A percentile compares a stretch with the other conserved stretches of the same genome.
phyloP scores from a whole-genome alignment of 495 filamentous ascomycete species.

The Parachaetomium inaequale region DNA sequence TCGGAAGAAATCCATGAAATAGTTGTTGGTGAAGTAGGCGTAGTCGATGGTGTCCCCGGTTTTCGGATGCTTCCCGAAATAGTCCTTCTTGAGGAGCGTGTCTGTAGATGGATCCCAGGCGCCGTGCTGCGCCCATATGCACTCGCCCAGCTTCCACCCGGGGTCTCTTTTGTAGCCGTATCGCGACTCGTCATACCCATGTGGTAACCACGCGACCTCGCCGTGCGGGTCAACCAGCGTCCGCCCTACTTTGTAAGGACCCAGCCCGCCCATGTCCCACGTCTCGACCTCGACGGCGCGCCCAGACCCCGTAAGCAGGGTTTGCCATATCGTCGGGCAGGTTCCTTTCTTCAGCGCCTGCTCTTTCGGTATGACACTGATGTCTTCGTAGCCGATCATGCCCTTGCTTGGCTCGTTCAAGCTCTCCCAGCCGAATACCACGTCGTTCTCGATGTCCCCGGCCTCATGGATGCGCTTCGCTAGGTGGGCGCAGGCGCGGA shows the following conservation, averaged over 20 bases:
- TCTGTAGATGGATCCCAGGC: conserved; percentile 86
- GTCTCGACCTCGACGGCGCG: conserved; percentile 82
- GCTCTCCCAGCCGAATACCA: conserved; percentile 93
- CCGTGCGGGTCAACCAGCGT: conserved; percentile 85
- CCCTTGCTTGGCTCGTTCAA: conserved; percentile 93
- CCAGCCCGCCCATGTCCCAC: conserved; percentile 91
- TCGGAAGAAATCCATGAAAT: conserved; percentile 83
- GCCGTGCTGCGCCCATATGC: conserved; percentile 94
- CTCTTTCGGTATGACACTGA: conserved; percentile 76
- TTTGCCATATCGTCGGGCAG: conserved; percentile 91
- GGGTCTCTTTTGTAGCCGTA: conserved; percentile 90
- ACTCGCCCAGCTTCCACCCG: conserved; percentile 86
- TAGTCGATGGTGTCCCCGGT: conserved; percentile 73
- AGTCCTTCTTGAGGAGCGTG: conserved; percentile 75
- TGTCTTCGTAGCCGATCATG: conserved; percentile 78
- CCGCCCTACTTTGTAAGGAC: conserved; percentile 82
- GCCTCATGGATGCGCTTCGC: conserved; percentile 85
- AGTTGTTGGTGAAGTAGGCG: conserved; percentile 79
- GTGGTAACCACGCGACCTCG: conserved; percentile 75
- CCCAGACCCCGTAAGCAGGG: conserved; percentile 84
- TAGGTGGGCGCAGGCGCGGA: conserved; percentile 72
- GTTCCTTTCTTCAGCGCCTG: conserved; percentile 93
- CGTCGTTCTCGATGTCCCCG: conserved; percentile 79
- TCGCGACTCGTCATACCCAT: conserved; percentile 72
- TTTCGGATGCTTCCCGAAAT: conserved; percentile 73